These are phyloP conservation scores for Sesbania bispinosa DNA, from an alignment of 306 rosid genomes.

Conservation along the genomic window DNA sequence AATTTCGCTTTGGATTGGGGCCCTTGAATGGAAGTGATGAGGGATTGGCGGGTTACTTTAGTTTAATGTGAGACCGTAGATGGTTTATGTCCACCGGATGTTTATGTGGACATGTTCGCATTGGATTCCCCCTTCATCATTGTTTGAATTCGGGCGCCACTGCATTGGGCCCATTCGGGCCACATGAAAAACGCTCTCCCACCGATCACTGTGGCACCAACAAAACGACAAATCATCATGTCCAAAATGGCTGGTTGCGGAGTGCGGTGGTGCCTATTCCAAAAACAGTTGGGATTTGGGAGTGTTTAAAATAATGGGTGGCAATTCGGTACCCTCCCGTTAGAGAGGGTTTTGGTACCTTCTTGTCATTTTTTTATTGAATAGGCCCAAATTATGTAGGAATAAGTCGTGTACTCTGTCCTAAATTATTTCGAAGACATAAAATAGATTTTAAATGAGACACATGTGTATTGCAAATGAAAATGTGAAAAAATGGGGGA, in stretches of 20 bases:
- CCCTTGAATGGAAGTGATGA: background rate
- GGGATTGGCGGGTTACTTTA: background rate
- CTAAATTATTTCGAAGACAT: no score
- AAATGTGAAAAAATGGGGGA: no score
- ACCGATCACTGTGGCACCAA: background rate
- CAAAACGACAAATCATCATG: no score
- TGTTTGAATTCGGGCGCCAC: slow-evolving; percentile 37
- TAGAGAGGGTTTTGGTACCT: no score
- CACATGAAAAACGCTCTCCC: background rate
- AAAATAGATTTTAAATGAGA: no score
- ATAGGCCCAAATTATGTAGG: no score
- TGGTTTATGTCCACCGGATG: background rate
- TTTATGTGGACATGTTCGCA: background rate
- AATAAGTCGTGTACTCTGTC: no score
- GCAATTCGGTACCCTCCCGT: no score
- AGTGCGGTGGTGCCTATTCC: no score
- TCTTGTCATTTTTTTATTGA: no score
- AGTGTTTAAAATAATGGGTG: no score
- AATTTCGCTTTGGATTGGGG: background rate
- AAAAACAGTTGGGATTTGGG: background rate
- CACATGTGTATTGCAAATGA: no score
- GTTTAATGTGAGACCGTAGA: background rate
- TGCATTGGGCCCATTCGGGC: background rate
- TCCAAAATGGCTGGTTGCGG: background rate
- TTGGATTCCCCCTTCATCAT: background rate